phyloP scores from a whole-genome alignment of 1,284 basidiomycete genomes.

The Peniophora sp. region DNA sequence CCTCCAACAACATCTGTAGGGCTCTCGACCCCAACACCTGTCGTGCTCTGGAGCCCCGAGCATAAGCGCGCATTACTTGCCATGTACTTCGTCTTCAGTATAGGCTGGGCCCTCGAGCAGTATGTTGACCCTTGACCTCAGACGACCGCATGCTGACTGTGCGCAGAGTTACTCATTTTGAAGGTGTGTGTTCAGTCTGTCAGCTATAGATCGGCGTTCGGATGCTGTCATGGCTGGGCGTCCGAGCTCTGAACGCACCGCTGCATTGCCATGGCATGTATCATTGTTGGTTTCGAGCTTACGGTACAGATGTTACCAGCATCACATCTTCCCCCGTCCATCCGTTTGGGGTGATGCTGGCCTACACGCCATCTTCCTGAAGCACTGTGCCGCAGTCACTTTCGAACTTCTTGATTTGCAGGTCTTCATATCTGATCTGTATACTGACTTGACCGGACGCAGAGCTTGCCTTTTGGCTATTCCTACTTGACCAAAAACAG shows the following conservation, averaged over 20 bases:
- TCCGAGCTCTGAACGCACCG: not conserved
- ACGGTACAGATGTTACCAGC: not conserved
- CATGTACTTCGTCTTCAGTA: constrained; percentile 56
- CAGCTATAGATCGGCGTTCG: not conserved
- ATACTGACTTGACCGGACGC: constrained; percentile 1
- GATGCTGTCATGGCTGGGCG: not conserved
- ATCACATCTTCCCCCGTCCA: constrained; percentile 1
- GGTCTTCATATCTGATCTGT: not conserved
- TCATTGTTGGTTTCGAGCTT: not conserved
- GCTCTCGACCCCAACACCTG: constrained; percentile 37
- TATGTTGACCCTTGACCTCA: constrained; percentile 25
- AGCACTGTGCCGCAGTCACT: too few species aligned
- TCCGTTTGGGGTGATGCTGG: not conserved
- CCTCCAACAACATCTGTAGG: not conserved
- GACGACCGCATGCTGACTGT: not conserved
- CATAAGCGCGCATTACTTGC: constrained; percentile 42
- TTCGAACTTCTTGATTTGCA: not conserved
- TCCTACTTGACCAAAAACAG: constrained; percentile 64
- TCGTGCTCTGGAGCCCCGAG: constrained; percentile 33
- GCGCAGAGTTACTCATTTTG: constrained; percentile 70
- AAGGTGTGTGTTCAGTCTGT: constrained; percentile 37
- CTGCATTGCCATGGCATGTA: not conserved
- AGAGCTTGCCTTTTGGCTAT: constrained; percentile 75
- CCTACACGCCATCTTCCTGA: too few species aligned
- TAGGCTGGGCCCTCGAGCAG: constrained; percentile 69